A percentile compares a stretch with the other conserved stretches of the same genome.
Conservation (phyloP, 163 green algal species). For the Scenedesmus sp. region DNA sequence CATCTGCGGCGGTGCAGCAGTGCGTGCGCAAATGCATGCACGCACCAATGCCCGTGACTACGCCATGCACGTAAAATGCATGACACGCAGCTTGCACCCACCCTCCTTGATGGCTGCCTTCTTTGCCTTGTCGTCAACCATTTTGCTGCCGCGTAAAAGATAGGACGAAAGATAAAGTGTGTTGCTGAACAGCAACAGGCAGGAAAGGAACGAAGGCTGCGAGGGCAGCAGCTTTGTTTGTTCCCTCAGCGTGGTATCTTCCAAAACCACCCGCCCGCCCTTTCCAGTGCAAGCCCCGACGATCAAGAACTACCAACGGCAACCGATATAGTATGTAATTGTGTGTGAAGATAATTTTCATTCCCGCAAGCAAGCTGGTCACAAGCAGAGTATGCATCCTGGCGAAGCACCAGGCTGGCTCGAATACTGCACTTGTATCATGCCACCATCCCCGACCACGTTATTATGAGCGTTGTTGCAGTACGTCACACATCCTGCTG, state of each 20-base stretch:
- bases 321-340: too few relatives aligned
- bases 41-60: neutral
- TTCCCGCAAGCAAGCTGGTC: too few relatives aligned
- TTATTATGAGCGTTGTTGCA: too few relatives aligned
- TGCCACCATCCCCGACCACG: too few relatives aligned
- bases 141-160: slow-evolving; percentile 6
- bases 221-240: neutral
- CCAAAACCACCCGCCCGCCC: slow-evolving; percentile 6
- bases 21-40: neutral
- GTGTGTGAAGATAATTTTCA: too few relatives aligned
- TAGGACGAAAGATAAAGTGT: neutral
- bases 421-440: too few relatives aligned
- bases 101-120: slow-evolving; percentile 55
- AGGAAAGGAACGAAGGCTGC: neutral
- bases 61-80: neutral
- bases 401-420: neutral
- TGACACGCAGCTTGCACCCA: neutral
- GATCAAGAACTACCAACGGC: too few relatives aligned
- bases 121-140: slow-evolving; percentile 52
- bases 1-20: neutral
- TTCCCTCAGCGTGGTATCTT: neutral
- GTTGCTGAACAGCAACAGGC: neutral
- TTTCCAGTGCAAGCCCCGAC: neutral
- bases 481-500: too few relatives aligned
- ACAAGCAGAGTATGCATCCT: too few relatives aligned